Base-by-base conservation (phyloP, 2,329 filamentous ascomycete species). In the Colletotrichum lentis region DNA sequence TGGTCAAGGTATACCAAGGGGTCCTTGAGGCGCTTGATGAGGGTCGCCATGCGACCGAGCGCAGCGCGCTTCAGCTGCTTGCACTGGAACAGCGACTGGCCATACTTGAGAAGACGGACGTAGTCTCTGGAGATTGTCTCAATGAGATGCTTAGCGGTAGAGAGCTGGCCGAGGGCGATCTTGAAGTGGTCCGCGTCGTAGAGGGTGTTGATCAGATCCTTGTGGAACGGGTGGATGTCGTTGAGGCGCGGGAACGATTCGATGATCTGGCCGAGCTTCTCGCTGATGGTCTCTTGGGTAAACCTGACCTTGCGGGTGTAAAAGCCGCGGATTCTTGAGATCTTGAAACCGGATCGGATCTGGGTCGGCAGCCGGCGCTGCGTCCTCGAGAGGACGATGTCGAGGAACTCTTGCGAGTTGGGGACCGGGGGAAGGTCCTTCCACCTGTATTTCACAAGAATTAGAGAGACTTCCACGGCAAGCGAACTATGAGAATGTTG, bases 141-240 rank as follows among this genome's bases (percentile, higher is more conserved):
- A 64, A 99, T 96, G 72, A 98, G 84, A 76, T 96, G 92, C 84
- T 97, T 98, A 60, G 96, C 96, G 5, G 96, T 98, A 50, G 94
- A 96, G 53, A 99, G 84, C 80, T 98, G 96, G 69, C 96, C 96
- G 43, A 99, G 91, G 43, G 96, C 96, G 75, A 99, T 98, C 75
- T 92, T 90, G 85, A 98, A 98, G 79, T 97, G 94, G 84, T 99
- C 95, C 79, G 93, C 93, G 88, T 97, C 95, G 85, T 98, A 99
- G 53, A 99, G 90, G 22, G 96, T 98, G 83, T 99, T 98, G 83
- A 99, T 91, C 76, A 96, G 84, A 81, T 94, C 90, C 82, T 91
- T 68, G 55, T 68, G 94, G 85, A 97, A 97, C 62, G 95, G 94
- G 78, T 97, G 95, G 77, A 97, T 95, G 78, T 99, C 96, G 78